Evolutionary conservation across 2,329 filamentous ascomycete genomes (phyloP), one percentile per base, ranked within the genome.

Genomic region (Graphilbum fragrans): DNA sequence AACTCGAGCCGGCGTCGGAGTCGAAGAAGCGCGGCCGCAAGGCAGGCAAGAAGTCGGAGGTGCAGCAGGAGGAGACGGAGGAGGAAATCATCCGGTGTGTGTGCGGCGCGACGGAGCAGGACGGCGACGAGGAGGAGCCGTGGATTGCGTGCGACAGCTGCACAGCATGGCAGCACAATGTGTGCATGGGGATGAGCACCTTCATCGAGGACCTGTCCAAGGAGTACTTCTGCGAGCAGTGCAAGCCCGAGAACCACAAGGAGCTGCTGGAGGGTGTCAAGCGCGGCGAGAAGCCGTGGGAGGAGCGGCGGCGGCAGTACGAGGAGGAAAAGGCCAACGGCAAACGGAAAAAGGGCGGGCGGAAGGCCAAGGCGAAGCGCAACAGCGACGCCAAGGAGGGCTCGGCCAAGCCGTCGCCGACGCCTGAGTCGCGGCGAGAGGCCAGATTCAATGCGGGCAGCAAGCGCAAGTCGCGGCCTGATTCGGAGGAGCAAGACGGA

Each of bases 121-220:
- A 88, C 45, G 85, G 90, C 51, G 85, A 93, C 51, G 80, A 85
- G 14, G 85, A 83, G 50, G 82, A 92, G 52, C 80, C 87, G 40
- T 96, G 94, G 87, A 94, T 98, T 54, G 86, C 84, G 46, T 98
- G 92, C 66, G 92, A 98, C 60, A 77, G 75, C 37, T 98, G 92
- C 61, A 78, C 77, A 38, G 90, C 82, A 34, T 98, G 92, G 92
- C 92, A 98, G 62, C 92, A 98, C 62, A 95, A 95, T 55, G 81
- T 93, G 48, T 98, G 92, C 58, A 86, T 98, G 69, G 86, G 86
- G 41, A 76, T 95, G 57, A 78, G 73, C 53, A 77, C 81, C 37
- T 86, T 84, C 52, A 76, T 80, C 25, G 83, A 88, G 45, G 77
- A 88, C 53, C 71, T 86, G 42, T 82, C 84, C 23, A 83, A 83